phyloP scores from a whole-genome alignment of 2,329 filamentous ascomycete genomes.

The Alternaria triticina region DNA sequence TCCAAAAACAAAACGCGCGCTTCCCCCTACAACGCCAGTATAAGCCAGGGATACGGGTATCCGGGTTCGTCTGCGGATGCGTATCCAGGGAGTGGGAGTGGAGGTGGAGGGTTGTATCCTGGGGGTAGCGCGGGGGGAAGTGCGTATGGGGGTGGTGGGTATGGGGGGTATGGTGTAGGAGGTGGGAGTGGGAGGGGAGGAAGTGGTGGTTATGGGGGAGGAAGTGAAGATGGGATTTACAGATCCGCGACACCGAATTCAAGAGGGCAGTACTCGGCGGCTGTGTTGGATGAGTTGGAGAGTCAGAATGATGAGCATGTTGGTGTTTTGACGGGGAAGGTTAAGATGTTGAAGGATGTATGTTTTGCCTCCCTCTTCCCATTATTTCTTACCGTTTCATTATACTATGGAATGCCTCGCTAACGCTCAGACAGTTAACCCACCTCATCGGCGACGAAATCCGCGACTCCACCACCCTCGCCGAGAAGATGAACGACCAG shows the following conservation, averaged over 20 bases:
- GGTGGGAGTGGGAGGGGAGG: not conserved
- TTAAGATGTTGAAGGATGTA: slow-evolving; percentile 87
- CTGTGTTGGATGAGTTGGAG: slow-evolving; percentile 90
- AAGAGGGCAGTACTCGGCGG: slow-evolving; percentile 90
- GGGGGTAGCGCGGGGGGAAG: not conserved
- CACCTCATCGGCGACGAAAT: slow-evolving; percentile 95
- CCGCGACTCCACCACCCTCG: slow-evolving; percentile 82
- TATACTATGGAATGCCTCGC: not conserved
- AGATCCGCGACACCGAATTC: slow-evolving; percentile 55
- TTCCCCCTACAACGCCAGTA: slow-evolving; percentile 28
- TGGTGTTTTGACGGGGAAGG: slow-evolving; percentile 88
- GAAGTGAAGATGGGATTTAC: slow-evolving; percentile 22
- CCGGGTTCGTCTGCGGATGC: slow-evolving; percentile 25
- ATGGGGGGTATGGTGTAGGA: slow-evolving; percentile 11
- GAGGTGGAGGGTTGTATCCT: slow-evolving; percentile 18
- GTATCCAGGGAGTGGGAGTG: slow-evolving; percentile 32
- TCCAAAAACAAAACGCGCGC: slow-evolving; percentile 29
- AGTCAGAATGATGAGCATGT: slow-evolving; percentile 93
- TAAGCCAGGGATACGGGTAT: slow-evolving; percentile 31
- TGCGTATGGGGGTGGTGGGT: not conserved
- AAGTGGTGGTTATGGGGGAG: too few species aligned
- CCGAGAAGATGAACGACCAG: slow-evolving; percentile 93
- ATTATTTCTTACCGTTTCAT: not conserved
- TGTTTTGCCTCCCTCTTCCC: slow-evolving; percentile 44
- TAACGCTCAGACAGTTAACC: slow-evolving; percentile 65